Evolutionary conservation across 202 grass and related monocot species (phyloP).

Genomic region (Schoenoplectus tabernaemontani): DNA sequence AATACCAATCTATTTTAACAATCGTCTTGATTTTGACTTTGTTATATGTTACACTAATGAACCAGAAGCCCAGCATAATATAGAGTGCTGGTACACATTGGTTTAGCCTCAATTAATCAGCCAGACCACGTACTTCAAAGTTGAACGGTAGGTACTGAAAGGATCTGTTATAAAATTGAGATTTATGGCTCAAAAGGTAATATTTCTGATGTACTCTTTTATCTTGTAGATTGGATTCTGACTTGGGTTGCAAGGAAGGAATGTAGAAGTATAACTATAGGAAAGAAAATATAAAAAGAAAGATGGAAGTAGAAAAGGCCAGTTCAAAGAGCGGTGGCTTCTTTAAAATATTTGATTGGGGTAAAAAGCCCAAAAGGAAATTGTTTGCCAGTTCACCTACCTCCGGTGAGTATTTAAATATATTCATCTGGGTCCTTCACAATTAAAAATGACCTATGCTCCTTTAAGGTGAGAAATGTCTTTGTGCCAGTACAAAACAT

Average conservation of each 20-base stretch:
- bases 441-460: not conserved
- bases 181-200: constrained; percentile 7
- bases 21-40: not conserved
- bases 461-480: not conserved
- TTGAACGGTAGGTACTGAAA: constrained; percentile 30
- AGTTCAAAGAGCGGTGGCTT: constrained; percentile 61
- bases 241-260: constrained; percentile 16
- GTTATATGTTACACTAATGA: not conserved
- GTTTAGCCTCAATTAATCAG: not conserved
- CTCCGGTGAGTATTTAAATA: constrained; percentile 37
- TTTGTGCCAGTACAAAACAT: not conserved
- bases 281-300: constrained; percentile 8
- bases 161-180: constrained; percentile 6
- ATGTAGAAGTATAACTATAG: constrained; percentile 7
- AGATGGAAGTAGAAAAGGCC: constrained; percentile 72
- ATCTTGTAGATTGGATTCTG: constrained; percentile 12
- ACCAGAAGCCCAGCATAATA: not conserved
- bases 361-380: constrained; percentile 64
- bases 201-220: constrained; percentile 1
- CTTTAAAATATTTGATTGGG: constrained; percentile 77
- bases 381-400: constrained; percentile 36
- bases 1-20: not conserved
- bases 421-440: constrained; percentile 1
- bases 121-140: not conserved
- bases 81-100: not conserved